Evolutionary conservation across 2,329 filamentous ascomycete species (phyloP).

Genomic region (Fusarium haematococcum): DNA sequence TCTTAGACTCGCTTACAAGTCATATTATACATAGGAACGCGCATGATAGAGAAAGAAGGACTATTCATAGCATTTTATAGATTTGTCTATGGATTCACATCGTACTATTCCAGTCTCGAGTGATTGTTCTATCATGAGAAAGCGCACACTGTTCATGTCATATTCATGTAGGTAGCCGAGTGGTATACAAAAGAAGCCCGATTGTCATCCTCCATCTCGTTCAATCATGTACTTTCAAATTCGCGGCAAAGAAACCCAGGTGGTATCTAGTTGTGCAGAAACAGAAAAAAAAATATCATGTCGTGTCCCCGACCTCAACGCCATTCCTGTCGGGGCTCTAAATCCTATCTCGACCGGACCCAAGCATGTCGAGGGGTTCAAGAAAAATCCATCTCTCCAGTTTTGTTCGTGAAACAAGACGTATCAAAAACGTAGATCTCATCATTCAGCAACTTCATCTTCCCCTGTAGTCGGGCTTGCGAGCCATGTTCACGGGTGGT

Average conservation of each 20-base stretch:
- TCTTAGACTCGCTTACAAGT: background rate
- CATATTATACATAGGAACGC: background rate
- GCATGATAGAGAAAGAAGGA: background rate
- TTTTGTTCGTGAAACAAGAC: background rate
- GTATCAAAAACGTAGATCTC: background rate
- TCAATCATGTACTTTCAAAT: conserved; percentile 12
- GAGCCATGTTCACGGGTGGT: conserved; percentile 85
- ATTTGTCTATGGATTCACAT: background rate
- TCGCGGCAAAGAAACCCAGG: conserved; percentile 33
- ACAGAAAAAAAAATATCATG: conserved; percentile 17
- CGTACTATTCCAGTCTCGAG: background rate
- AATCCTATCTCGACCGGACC: conserved; percentile 3
- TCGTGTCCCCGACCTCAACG: conserved; percentile 23
- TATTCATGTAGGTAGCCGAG: background rate
- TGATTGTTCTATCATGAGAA: background rate
- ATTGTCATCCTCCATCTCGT: conserved; percentile 15
- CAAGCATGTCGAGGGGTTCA: background rate
- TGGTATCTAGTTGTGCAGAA: conserved; percentile 41
- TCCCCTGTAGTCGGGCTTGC: conserved; percentile 80
- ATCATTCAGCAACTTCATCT: conserved; percentile 42
- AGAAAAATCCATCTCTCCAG: background rate
- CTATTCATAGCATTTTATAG: background rate
- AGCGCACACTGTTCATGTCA: conserved; percentile 2
- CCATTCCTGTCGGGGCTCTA: conserved; percentile 19
- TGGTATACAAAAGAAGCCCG: conserved; percentile 9